Evolutionary conservation across 192 early-diverging fungal species (phyloP).

Genomic region (Coemansia sp.): DNA sequence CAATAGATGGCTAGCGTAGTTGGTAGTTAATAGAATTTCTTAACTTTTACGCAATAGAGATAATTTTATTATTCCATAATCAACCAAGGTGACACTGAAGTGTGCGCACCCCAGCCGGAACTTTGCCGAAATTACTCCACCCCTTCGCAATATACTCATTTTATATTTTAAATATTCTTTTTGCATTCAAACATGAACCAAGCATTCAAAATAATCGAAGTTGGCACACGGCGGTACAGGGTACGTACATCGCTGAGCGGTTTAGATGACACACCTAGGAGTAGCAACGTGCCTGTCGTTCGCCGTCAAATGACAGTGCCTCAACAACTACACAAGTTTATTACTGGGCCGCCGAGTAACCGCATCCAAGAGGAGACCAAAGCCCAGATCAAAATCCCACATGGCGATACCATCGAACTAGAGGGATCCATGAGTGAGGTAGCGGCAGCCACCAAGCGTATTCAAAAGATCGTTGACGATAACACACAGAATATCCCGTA

Average conservation of each 20-base stretch:
- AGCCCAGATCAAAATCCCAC: conserved; percentile 28
- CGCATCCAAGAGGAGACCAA: conserved; percentile 11
- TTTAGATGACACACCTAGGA: neutral
- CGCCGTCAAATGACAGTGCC: conserved; percentile 10
- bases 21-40: neutral
- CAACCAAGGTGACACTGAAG: neutral
- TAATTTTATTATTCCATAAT: neutral
- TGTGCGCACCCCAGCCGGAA: neutral
- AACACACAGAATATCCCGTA: conserved; percentile 27
- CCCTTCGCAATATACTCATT: neutral
- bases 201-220: conserved; percentile 8
- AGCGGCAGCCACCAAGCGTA: conserved; percentile 12
- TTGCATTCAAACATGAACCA: conserved; percentile 3
- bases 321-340: conserved; percentile 26
- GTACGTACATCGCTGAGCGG: conserved; percentile 15
- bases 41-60: neutral
- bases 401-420: conserved; percentile 23
- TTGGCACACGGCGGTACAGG: conserved; percentile 24
- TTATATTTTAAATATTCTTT: neutral
- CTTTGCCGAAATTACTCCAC: neutral
- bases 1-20: neutral
- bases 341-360: conserved; percentile 15
- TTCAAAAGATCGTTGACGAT: conserved; percentile 17
- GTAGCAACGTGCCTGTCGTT: neutral
- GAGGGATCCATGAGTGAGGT: conserved; percentile 25